These are phyloP conservation scores for Litsea cubeba DNA, from an alignment of 164 flowering plant species.

Conservation along the genomic window DNA sequence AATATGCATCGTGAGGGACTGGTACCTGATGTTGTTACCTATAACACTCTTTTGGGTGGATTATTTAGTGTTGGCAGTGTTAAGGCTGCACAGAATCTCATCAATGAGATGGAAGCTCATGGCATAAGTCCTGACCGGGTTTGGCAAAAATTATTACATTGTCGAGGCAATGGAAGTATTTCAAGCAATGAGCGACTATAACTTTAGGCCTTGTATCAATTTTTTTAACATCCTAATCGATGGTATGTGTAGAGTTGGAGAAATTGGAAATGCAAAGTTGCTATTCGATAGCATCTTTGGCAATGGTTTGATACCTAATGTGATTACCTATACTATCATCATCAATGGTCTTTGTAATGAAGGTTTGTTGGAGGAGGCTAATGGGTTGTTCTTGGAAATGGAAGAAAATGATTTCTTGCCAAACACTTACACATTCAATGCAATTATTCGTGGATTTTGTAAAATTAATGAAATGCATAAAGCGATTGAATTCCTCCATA, in stretches of 20 bases:
- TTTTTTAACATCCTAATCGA: slow-evolving; percentile 33
- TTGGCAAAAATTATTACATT: slow-evolving; percentile 31
- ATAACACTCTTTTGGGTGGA: slow-evolving; percentile 32
- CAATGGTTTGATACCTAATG: slow-evolving; percentile 33
- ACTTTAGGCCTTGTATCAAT: slow-evolving; percentile 10
- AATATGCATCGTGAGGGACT: slow-evolving; percentile 29
- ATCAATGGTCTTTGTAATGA: slow-evolving; percentile 40
- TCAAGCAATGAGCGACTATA: slow-evolving; percentile 11
- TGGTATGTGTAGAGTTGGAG: slow-evolving; percentile 26
- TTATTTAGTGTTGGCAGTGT: slow-evolving; percentile 33
- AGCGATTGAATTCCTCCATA: slow-evolving; percentile 36
- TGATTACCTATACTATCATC: slow-evolving; percentile 38
- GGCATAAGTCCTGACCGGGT: slow-evolving; percentile 29
- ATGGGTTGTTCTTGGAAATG: slow-evolving; percentile 18
- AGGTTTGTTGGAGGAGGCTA: slow-evolving; percentile 37
- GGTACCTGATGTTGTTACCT: slow-evolving; percentile 34
- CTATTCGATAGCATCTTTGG: slow-evolving; percentile 24
- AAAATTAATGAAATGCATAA: background rate
- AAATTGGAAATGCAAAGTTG: slow-evolving; percentile 29
- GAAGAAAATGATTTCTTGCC: too few relatives aligned
- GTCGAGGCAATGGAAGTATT: slow-evolving; percentile 36
- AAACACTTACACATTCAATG: background rate
- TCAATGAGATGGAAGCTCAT: slow-evolving; percentile 31
- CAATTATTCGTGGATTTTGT: background rate
- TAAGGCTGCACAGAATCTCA: slow-evolving; percentile 29